Evolutionary conservation across 148 eudicot genomes (phyloP).

Genomic region (Limonium bicolor): DNA sequence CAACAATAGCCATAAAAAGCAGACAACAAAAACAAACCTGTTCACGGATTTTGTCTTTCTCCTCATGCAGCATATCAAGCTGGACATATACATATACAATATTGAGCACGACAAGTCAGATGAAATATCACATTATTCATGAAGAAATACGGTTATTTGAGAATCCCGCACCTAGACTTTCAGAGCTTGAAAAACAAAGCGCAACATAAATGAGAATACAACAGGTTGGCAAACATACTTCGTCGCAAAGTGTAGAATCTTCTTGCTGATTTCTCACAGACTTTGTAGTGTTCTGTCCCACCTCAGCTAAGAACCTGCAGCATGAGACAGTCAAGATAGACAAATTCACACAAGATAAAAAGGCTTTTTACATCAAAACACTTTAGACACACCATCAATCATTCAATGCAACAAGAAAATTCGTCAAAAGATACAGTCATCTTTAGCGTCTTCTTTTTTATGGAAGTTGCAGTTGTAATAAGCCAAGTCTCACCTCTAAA

Average conservation of each 20-base stretch:
- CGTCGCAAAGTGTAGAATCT: conserved; percentile 71
- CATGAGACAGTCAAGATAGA: conserved; percentile 1
- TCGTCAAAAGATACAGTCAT: no score
- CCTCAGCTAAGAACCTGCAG: conserved; percentile 60
- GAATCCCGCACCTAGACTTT: neutral
- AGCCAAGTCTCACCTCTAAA: no score
- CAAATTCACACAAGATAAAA: neutral
- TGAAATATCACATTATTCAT: no score
- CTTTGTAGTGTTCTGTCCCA: conserved; percentile 26
- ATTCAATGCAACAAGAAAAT: no score
- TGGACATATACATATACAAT: no score
- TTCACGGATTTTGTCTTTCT: conserved; percentile 42
- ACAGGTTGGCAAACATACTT: conserved; percentile 33
- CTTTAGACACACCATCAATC: neutral
- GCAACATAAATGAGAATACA: neutral
- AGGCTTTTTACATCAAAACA: neutral
- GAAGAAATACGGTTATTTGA: no score
- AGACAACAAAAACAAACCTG: conserved; percentile 29
- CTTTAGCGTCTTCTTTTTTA: no score
- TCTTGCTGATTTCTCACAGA: conserved; percentile 41
- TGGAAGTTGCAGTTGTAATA: no score
- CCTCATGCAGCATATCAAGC: conserved; percentile 90
- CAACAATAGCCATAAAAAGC: no score
- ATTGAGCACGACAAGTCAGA: no score
- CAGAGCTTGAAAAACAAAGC: neutral